Conservation (phyloP, 1,284 basidiomycete species). For the Tetrapyrgos nigripes region DNA sequence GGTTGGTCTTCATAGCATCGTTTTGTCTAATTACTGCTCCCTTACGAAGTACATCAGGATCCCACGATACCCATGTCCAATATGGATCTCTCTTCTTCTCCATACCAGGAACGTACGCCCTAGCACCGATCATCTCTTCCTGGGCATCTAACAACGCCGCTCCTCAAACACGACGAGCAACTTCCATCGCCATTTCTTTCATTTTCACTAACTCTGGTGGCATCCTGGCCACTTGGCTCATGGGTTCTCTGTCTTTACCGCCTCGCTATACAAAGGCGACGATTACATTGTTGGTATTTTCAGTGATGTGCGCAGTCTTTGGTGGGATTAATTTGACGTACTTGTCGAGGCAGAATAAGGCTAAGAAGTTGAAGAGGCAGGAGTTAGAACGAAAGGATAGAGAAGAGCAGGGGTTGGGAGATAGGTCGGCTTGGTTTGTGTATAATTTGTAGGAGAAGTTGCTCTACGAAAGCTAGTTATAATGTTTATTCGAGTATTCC, state of each 20-base stretch:
- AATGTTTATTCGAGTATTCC: too few relatives aligned
- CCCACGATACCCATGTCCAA: slow-evolving; percentile 41
- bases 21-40: slow-evolving; percentile 1
- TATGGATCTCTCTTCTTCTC: slow-evolving; percentile 60
- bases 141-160: slow-evolving; percentile 67
- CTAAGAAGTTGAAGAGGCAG: slow-evolving; percentile 36
- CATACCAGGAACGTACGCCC: slow-evolving; percentile 50
- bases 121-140: slow-evolving; percentile 50
- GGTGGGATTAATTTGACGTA: slow-evolving; percentile 35
- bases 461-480: too few relatives aligned
- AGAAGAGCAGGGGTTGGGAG: slow-evolving; percentile 39
- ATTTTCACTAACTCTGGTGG: slow-evolving; percentile 62
- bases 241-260: slow-evolving; percentile 48
- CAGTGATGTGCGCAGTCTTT: slow-evolving; percentile 35
- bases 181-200: slow-evolving; percentile 59
- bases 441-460: slow-evolving; percentile 45
- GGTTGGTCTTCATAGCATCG: slow-evolving; percentile 9
- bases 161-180: slow-evolving; percentile 59
- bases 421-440: slow-evolving; percentile 46
- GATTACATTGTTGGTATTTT: slow-evolving; percentile 41
- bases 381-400: slow-evolving; percentile 22
- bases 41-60: slow-evolving; percentile 24
- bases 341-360: slow-evolving; percentile 41
- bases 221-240: slow-evolving; percentile 62
- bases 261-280: slow-evolving; percentile 49